Evolutionary conservation across 2,329 filamentous ascomycete species (phyloP).

Genomic region (Sporothrix sp.): DNA sequence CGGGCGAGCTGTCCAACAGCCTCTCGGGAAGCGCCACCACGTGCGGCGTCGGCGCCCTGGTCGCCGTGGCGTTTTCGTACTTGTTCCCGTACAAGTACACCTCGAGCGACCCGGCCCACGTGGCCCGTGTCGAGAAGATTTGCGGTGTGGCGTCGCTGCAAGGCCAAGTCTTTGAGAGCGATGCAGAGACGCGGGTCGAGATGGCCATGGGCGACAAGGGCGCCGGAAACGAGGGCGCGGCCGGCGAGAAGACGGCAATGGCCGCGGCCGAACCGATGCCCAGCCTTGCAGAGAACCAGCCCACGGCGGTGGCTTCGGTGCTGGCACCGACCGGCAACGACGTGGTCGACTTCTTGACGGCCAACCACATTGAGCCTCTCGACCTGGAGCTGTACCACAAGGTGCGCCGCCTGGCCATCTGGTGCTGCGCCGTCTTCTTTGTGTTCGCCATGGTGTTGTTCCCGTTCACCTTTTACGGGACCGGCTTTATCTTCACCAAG

Average conservation of each 20-base stretch:
- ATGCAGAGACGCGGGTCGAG: not conserved
- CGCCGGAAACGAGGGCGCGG: not conserved
- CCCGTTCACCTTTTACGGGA: constrained; percentile 31
- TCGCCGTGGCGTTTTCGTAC: constrained; percentile 26
- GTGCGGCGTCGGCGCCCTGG: constrained; percentile 26
- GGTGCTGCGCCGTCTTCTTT: constrained; percentile 28
- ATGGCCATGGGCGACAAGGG: constrained; percentile 4
- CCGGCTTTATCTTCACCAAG: constrained; percentile 20
- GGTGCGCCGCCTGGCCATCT: constrained; percentile 28
- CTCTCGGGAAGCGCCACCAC: constrained; percentile 30
- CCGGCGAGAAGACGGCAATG: not conserved
- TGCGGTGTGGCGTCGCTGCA: constrained; percentile 6
- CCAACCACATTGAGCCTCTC: constrained; percentile 32
- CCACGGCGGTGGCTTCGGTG: not conserved
- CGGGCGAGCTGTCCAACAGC: constrained; percentile 29
- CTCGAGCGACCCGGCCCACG: not conserved
- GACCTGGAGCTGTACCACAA: constrained; percentile 28
- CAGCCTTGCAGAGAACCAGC: too few species aligned
- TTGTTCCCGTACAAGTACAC: constrained; percentile 24
- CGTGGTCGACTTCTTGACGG: constrained; percentile 32
- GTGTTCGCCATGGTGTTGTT: constrained; percentile 28
- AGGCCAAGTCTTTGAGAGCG: not conserved
- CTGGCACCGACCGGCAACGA: constrained; percentile 27
- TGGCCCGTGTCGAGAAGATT: constrained; percentile 13
- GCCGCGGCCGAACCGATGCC: not conserved